These are phyloP conservation scores for Trametes sp. DNA, from an alignment of 1,284 basidiomycete species.

Conservation along the genomic window DNA sequence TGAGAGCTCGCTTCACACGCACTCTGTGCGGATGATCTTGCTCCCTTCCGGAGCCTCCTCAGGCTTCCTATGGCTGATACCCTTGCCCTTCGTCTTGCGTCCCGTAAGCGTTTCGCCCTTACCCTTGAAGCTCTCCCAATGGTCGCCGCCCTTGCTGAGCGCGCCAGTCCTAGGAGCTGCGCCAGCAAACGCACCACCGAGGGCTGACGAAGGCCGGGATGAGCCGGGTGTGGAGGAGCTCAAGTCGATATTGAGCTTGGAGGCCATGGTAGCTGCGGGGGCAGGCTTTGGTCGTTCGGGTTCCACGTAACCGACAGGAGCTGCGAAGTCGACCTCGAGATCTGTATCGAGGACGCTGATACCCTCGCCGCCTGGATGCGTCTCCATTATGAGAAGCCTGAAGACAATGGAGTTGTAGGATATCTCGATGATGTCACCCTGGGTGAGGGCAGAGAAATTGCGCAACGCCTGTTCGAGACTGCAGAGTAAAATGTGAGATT, in stretches of 20 bases:
- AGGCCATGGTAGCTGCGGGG: constrained; percentile 93
- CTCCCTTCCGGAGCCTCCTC: constrained; percentile 84
- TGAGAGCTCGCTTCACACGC: too few relatives aligned
- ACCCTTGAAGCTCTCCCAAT: constrained; percentile 94
- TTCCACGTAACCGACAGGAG: constrained; percentile 86
- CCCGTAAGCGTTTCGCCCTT: constrained; percentile 89
- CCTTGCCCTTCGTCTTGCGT: constrained; percentile 92
- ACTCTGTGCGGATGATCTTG: constrained; percentile 92
- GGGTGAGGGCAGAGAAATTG: constrained; percentile 91
- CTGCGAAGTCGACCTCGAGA: constrained; percentile 88
- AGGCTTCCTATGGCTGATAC: constrained; percentile 81
- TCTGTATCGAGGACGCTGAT: constrained; percentile 96
- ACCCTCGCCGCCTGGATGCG: constrained; percentile 85
- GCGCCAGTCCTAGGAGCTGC: constrained; percentile 51
- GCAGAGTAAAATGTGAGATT: constrained; percentile 3
- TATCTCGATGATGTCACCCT: constrained; percentile 93
- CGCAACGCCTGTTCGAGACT: constrained; percentile 95
- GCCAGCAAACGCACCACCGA: constrained; percentile 71
- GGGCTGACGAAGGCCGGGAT: constrained; percentile 79
- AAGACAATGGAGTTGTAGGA: constrained; percentile 94
- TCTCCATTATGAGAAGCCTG: constrained; percentile 96
- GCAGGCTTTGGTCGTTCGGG: constrained; percentile 86
- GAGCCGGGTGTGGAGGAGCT: constrained; percentile 83
- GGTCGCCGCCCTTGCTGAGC: constrained; percentile 77
- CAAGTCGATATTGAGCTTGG: constrained; percentile 95